phyloP scores from a whole-genome alignment of 768 basidiomycete species.

The Boletus sp. region DNA sequence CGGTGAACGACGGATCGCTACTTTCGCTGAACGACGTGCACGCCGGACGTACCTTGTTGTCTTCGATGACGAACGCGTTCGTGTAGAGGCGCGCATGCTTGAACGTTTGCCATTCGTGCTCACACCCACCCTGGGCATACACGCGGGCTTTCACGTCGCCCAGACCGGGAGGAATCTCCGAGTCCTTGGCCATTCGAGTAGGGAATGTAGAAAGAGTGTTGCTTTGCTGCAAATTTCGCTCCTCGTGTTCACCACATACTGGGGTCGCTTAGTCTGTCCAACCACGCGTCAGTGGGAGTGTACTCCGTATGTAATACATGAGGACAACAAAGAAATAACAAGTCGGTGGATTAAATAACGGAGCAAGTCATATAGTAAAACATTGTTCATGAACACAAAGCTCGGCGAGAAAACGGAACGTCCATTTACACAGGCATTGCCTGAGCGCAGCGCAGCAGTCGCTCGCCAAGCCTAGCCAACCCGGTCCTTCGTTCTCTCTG shows the following conservation, averaged over 20 bases:
- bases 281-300: not conserved
- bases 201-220: not conserved
- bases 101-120: constrained; percentile 47
- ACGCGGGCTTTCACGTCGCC: constrained; percentile 24
- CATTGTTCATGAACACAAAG: not conserved
- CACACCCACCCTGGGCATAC: constrained; percentile 41
- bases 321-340: not conserved
- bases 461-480: constrained; percentile 3
- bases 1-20: not conserved
- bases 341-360: not conserved
- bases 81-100: constrained; percentile 53
- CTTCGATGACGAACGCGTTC: constrained; percentile 64
- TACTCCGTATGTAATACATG: constrained; percentile 9
- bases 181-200: constrained; percentile 11
- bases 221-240: not conserved
- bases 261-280: not conserved
- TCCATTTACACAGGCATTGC: not conserved
- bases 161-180: constrained; percentile 43
- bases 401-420: not conserved
- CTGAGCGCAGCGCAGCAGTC: not conserved
- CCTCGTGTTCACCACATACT: not conserved
- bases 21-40: not conserved
- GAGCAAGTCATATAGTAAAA: not conserved
- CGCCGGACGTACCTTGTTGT: constrained; percentile 40
- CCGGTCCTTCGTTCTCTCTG: constrained; percentile 29